Evolutionary conservation across 1,139 yeast species (phyloP).

Genomic region (Wickerhamiella infanticola): DNA sequence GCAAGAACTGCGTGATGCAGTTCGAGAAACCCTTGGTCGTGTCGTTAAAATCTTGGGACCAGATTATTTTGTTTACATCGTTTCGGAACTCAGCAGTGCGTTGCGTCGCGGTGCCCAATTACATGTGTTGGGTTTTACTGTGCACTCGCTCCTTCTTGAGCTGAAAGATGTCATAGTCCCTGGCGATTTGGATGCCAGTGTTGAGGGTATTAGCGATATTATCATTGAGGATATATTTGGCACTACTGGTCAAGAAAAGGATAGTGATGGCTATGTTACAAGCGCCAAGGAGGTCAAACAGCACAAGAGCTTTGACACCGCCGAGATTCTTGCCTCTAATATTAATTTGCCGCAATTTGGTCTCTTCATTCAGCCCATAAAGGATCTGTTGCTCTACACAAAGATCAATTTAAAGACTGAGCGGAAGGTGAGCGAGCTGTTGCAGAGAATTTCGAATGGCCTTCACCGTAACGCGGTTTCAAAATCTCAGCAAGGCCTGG

Average conservation of each 20-base stretch:
- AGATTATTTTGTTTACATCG: conserved; percentile 51
- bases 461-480: conserved; percentile 50
- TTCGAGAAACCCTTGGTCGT: conserved; percentile 59
- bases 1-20: conserved; percentile 78
- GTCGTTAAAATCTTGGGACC: conserved; percentile 57
- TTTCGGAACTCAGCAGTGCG: conserved; percentile 66
- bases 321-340: conserved; percentile 56
- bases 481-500: conserved; percentile 41
- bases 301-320: conserved; percentile 79
- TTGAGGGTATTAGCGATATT: conserved; percentile 45
- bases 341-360: conserved; percentile 46
- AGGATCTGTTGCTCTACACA: conserved; percentile 43
- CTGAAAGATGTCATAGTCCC: conserved; percentile 35
- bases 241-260: conserved; percentile 85
- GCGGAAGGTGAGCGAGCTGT: conserved; percentile 61
- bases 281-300: conserved; percentile 84
- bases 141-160: conserved; percentile 53
- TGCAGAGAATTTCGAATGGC: conserved; percentile 66
- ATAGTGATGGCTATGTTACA: conserved; percentile 77
- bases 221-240: conserved; percentile 93
- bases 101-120: conserved; percentile 82
- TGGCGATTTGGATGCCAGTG: conserved; percentile 66
- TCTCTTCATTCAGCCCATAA: conserved; percentile 54
- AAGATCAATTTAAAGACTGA: conserved; percentile 53
- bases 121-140: conserved; percentile 81